Evolutionary conservation across 2,329 filamentous ascomycete species (phyloP), one percentile per base, ranked within the genome.

Genomic region (Diplodia seriata): DNA sequence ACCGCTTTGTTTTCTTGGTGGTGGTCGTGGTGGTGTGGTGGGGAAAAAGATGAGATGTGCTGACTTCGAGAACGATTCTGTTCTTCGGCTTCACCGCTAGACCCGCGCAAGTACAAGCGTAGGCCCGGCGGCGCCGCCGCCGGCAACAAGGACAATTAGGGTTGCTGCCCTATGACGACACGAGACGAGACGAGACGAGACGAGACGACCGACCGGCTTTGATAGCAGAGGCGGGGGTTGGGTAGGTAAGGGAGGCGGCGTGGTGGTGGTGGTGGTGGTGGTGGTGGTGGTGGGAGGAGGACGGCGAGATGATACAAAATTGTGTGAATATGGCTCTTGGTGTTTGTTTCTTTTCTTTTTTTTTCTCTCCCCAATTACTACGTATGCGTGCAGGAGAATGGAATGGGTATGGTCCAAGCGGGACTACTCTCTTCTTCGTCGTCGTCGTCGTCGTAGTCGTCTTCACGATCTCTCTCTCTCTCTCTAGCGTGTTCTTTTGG

Each of bases 41-140:
- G 8, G 8, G 7, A 33, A 33, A 9, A 33, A 9, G 7, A 33
- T 1, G 31, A 33, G 31, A 33, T 33, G 31, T 9, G 31, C 31
- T 33, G 31, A 33, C 31, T 33, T 33, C 31, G 31, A 33, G 31
- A 33, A 33, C 31, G 26, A 4, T 26, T 26, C 26, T 26, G 26
- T 9, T 33, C 8, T 6, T 7, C n/a, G n/a, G 29, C 2, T 23
- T 12, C 47, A 51, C 59, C 59, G 47, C 59, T 15, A 67, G 66
- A 67, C 33, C 66, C 66, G 33, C n/a, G 66, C 23, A 67, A 67
- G 66, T 62, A 67, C 66, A 67, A 67, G 26, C 54, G 66, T 9
- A 31, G 18, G 11, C 64, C 53, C 31, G 55, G 66, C 47, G 40
- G 43, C 29, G 50, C 33, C n/a, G n/a, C 26, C 31, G 18, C 18